Percentiles rank a stretch among this genome's conserved stretches.
Evolutionary conservation across 176 grass and related monocot species (phyloP).

Genomic region (Oryza australiensis): DNA sequence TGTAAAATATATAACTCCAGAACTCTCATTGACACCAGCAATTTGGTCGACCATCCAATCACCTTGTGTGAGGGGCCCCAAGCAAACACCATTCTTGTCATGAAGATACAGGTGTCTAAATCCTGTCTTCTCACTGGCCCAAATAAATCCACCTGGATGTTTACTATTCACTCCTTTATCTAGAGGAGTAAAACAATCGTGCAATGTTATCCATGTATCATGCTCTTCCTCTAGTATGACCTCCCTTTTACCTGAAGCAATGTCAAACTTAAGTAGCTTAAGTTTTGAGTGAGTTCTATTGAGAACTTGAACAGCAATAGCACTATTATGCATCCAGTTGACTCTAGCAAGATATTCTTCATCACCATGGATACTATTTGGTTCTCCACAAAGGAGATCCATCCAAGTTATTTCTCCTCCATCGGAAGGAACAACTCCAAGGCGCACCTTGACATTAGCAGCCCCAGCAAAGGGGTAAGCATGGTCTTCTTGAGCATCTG

Average conservation of each 20-base stretch:
- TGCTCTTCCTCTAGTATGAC: conserved; percentile 74
- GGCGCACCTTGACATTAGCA: conserved; percentile 84
- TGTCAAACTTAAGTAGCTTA: conserved; percentile 89
- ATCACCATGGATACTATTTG: conserved; percentile 48
- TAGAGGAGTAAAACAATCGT: conserved; percentile 92
- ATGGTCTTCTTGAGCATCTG: conserved; percentile 93
- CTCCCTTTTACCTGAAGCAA: conserved; percentile 67
- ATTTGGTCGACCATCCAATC: conserved; percentile 98
- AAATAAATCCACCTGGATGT: conserved; percentile 79
- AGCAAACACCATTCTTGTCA: conserved; percentile 70
- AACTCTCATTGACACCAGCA: conserved; percentile 86
- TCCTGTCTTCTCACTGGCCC: conserved; percentile 97
- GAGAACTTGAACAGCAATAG: conserved; percentile 89
- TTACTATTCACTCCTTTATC: conserved; percentile 70
- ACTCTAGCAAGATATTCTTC: conserved; percentile 96
- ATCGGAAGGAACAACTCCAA: conserved; percentile 74
- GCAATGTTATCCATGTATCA: conserved; percentile 80
- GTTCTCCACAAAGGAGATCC: conserved; percentile 81
- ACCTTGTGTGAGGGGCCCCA: conserved; percentile 90
- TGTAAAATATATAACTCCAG: conserved; percentile 83
- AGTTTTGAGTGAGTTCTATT: conserved; percentile 84
- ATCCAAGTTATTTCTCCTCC: conserved; percentile 91
- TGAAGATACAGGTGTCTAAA: conserved; percentile 95
- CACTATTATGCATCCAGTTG: conserved; percentile 86
- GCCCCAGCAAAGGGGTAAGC: conserved; percentile 95